These are phyloP conservation scores for Pseudocohnilembus persalinus DNA, from an alignment of 169 alveolate species.

Conservation along the genomic window DNA sequence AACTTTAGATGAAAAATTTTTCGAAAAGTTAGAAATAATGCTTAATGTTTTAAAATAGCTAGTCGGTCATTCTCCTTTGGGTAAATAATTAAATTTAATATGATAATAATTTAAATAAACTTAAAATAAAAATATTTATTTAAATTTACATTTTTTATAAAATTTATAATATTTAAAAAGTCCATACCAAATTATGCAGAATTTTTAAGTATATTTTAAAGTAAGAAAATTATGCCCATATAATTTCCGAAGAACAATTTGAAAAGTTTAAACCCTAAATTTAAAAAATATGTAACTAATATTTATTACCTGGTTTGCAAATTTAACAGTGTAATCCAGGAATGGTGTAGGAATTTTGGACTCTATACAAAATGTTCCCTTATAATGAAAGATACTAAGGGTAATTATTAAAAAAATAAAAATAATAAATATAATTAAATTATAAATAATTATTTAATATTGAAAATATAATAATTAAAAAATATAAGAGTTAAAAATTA, in stretches of 20 bases:
- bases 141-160: no score
- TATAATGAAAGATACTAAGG: background rate
- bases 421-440: no score
- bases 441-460: no score
- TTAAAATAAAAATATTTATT: no score
- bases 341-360: background rate
- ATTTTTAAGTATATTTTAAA: no score
- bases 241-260: background rate
- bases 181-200: background rate
- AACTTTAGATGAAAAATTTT: background rate
- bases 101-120: no score
- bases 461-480: no score
- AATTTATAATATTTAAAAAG: background rate
- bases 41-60: background rate
- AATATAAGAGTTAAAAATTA: background rate
- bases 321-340: background rate
- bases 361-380: background rate
- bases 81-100: background rate
- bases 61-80: background rate
- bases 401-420: no score
- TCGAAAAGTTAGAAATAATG: background rate
- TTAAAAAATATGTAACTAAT: background rate
- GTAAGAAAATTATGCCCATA: background rate
- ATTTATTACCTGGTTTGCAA: background rate
- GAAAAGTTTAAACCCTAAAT: no score